phyloP scores from a whole-genome alignment of 2,329 filamentous ascomycete genomes.

The Colletotrichum spinosum region DNA sequence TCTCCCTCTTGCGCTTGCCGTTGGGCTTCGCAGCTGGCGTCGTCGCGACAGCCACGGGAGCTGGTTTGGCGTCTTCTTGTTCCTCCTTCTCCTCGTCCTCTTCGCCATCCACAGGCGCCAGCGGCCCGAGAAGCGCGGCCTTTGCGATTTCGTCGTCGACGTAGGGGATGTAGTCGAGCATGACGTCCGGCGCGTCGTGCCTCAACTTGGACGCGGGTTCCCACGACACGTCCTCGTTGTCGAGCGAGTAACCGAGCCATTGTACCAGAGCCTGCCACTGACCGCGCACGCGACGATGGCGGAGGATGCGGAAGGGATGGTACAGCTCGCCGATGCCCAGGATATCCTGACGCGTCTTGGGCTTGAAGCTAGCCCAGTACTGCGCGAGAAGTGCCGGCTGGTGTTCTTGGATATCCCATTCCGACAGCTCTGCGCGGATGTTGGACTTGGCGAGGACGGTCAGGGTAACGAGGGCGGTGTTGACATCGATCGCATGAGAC shows the following conservation, averaged over 20 bases:
- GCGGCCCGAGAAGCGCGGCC: constrained; percentile 20
- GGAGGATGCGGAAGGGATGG: constrained; percentile 26
- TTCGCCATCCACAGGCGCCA: background rate
- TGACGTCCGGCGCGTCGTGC: constrained; percentile 20
- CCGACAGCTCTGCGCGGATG: constrained; percentile 13
- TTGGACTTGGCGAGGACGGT: constrained; percentile 17
- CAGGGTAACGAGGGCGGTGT: constrained; percentile 27
- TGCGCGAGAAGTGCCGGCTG: constrained; percentile 16
- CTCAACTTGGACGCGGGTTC: constrained; percentile 29
- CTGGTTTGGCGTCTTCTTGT: constrained; percentile 3
- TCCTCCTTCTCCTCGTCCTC: background rate
- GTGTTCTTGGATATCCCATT: constrained; percentile 34
- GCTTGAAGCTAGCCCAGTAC: constrained; percentile 29
- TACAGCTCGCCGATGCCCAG: constrained; percentile 32
- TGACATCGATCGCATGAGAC: constrained; percentile 17
- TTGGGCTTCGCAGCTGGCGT: constrained; percentile 6
- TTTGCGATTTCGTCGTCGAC: constrained; percentile 20
- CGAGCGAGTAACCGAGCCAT: constrained; percentile 30
- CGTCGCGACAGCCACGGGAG: background rate
- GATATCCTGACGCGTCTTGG: constrained; percentile 30
- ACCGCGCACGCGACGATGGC: constrained; percentile 30
- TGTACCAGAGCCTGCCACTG: constrained; percentile 34
- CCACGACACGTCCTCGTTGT: constrained; percentile 29
- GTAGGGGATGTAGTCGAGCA: constrained; percentile 26
- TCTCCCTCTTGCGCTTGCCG: constrained; percentile 30